Evolutionary conservation across 2,329 filamentous ascomycete species (phyloP), one percentile per base, ranked within the genome.

Genomic region (Grosmannia serpens): DNA sequence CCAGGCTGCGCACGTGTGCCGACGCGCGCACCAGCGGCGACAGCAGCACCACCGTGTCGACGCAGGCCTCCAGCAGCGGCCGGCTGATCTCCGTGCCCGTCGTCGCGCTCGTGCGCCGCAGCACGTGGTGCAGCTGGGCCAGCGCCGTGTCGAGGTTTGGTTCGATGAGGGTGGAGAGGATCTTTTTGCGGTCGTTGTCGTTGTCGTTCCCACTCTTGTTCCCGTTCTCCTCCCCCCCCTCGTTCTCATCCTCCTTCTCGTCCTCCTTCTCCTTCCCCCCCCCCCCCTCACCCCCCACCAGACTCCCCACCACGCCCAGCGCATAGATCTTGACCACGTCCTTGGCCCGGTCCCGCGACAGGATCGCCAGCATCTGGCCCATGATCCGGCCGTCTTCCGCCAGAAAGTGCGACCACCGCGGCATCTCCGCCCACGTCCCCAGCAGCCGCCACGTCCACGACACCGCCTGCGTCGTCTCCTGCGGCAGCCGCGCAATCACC

Each of bases 391-490:
- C 70, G 15, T 86, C 81, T 44, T 77, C 69, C 4, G 70, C 70
- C 9, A 99, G 77, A 65, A 94, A 89, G 8, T 85, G 68, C 1
- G 86, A 84, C 1, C 84, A 86, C 61, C 77, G 79, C 0, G 83
- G 77, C 26, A 86, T 79, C 59, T 81, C 80, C 4, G 89, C 86
- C 88, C 92, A 96, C 1, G 87, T 88, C 4, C 83, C 84, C 62
- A 99, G 84, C 6, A 99, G 76, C 62, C 86, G 85, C 61, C 96
- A 79, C 47, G 91, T 81, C 20, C 86, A 88, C 3, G 94, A 97
- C 9, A 96, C 78, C 17, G 90, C 89, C 68, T 99, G 91, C 0
- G 90, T 88, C 50, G 89, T 96, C 73, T 99, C 94, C 6, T 82
- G 77, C 0, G 91, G 83, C 57, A 99, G 82, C 59, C 88, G 89